phyloP scores from a whole-genome alignment of 345 rosid species.

The Fremontodendron californicum region DNA sequence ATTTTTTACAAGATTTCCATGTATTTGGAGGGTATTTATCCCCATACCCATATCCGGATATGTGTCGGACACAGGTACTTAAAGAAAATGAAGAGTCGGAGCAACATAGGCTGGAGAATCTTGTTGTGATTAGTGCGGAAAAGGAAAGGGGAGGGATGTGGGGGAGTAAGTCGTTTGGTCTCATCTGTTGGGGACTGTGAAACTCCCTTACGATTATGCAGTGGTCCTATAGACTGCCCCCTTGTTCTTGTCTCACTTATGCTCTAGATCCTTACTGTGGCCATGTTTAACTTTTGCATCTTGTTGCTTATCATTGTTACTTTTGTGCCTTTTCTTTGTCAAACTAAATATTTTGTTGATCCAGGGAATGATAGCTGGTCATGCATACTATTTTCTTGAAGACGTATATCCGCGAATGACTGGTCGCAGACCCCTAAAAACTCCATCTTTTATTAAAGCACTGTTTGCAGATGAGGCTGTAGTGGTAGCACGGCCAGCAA shows the following conservation, averaged over 20 bases:
- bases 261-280: not conserved
- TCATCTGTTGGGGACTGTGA: not conserved
- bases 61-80: too few relatives aligned
- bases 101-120: too few relatives aligned
- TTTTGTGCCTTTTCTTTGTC: not conserved
- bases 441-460: constrained; percentile 75
- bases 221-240: not conserved
- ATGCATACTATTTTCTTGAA: constrained; percentile 92
- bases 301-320: not conserved
- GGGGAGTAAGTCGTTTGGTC: not conserved
- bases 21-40: too few relatives aligned
- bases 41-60: too few relatives aligned
- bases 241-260: not conserved
- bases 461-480: constrained; percentile 84
- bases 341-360: constrained; percentile 5
- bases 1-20: too few relatives aligned
- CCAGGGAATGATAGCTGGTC: constrained; percentile 99
- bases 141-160: not conserved
- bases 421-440: constrained; percentile 66
- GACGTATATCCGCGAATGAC: constrained; percentile 90
- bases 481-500: constrained; percentile 66
- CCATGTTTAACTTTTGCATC: not conserved
- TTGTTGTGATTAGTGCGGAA: not conserved
- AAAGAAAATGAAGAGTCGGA: too few relatives aligned
- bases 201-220: not conserved